Percentiles rank a stretch among this genome's conserved stretches.
Conservation (phyloP, 371 early-diverging fungal species). For the Mortierella sp. region DNA sequence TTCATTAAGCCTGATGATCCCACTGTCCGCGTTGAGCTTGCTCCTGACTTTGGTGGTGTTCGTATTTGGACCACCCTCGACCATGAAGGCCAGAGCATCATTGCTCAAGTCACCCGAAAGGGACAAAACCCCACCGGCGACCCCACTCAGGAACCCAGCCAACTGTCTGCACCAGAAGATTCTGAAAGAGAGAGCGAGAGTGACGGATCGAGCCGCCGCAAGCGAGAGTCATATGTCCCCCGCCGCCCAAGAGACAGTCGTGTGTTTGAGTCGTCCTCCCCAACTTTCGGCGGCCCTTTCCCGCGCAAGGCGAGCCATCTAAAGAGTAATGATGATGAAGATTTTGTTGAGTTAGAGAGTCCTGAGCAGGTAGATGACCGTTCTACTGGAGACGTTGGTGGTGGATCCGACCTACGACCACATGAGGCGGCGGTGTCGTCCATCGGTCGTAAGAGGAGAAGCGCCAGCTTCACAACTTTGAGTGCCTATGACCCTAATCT, state of each 20-base stretch:
- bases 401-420: slow-evolving; percentile 50
- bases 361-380: slow-evolving; percentile 35
- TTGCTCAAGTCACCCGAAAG: slow-evolving; percentile 55
- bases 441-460: slow-evolving; percentile 57
- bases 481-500: slow-evolving; percentile 56
- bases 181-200: slow-evolving; percentile 20
- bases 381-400: slow-evolving; percentile 41
- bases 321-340: slow-evolving; percentile 48
- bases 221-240: slow-evolving; percentile 27
- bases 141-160: neutral
- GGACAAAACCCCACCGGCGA: slow-evolving; percentile 18
- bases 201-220: slow-evolving; percentile 11
- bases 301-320: slow-evolving; percentile 39
- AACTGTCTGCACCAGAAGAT: slow-evolving; percentile 10
- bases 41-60: slow-evolving; percentile 53
- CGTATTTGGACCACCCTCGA: slow-evolving; percentile 53
- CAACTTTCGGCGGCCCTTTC: slow-evolving; percentile 35
- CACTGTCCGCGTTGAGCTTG: slow-evolving; percentile 46
- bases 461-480: slow-evolving; percentile 53
- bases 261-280: slow-evolving; percentile 24
- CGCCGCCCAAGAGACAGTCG: slow-evolving; percentile 36
- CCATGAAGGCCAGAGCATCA: slow-evolving; percentile 53
- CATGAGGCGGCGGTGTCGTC: slow-evolving; percentile 32
- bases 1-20: slow-evolving; percentile 57
- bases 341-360: slow-evolving; percentile 17